A percentile compares a stretch with the other conserved stretches of the same genome.
These are phyloP conservation scores for Verticillium alfalfae DNA, from an alignment of 2,329 filamentous ascomycete genomes.

Conservation along the genomic window DNA sequence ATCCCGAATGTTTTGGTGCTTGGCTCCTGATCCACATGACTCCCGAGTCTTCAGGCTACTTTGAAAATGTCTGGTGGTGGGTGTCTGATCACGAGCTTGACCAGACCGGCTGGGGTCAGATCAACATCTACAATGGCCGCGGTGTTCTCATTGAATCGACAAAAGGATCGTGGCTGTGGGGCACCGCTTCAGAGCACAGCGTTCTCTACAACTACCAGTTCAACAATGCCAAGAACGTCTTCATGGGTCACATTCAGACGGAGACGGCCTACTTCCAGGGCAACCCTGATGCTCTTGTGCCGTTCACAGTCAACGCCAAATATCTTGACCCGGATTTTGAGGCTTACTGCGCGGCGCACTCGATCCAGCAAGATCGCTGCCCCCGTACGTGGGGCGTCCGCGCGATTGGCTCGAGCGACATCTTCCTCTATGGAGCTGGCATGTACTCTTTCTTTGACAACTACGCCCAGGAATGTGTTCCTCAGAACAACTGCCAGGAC, in stretches of 20 bases:
- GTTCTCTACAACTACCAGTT: constrained; percentile 83
- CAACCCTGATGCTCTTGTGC: constrained; percentile 67
- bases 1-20: constrained; percentile 65
- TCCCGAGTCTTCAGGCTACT: constrained; percentile 59
- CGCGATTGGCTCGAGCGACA: constrained; percentile 58
- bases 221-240: constrained; percentile 69
- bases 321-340: constrained; percentile 67
- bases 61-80: constrained; percentile 91
- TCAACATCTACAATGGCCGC: constrained; percentile 83
- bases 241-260: constrained; percentile 78
- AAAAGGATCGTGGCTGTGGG: constrained; percentile 76
- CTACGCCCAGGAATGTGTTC: constrained; percentile 67
- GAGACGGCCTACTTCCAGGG: constrained; percentile 88
- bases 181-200: constrained; percentile 63
- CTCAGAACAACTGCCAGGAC: constrained; percentile 64
- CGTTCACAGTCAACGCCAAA: constrained; percentile 51
- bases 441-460: constrained; percentile 83
- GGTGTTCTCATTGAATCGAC: constrained; percentile 73
- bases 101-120: constrained; percentile 59
- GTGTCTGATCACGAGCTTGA: constrained; percentile 88
- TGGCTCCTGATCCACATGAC: constrained; percentile 67
- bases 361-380: constrained; percentile 33
- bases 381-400: constrained; percentile 75
- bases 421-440: constrained; percentile 68
- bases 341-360: constrained; percentile 39